Base-by-base conservation (phyloP, 139 green algal species). In the Chlorella sp. region DNA sequence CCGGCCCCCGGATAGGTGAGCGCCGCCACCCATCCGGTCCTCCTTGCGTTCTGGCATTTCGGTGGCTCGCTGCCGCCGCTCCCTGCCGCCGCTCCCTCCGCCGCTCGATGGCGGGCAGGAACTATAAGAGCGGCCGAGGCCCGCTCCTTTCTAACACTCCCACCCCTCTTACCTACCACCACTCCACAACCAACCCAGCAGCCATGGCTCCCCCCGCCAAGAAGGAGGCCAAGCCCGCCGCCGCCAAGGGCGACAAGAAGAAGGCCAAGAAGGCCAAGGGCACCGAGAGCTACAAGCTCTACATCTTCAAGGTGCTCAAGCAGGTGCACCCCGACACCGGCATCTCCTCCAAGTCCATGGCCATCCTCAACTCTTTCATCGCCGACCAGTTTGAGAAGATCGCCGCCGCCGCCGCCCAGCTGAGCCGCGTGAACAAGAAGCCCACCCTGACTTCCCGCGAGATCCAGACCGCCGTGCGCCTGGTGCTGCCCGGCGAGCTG, bases 301-400 rank as follows among this genome's bases (percentile, higher is more conserved):
- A 99, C 95, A 99, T 99, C 93, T 98, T 99, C 96, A 98, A 98
- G 95, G 97, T 99, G 81, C 92, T 96, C 57, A 98, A 98, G 95
- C 95, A 97, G 94, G 95, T 97, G 89, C 95, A 97, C 94, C 95
- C 95, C 75, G 95, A 97, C 94, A 97, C 95, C 88, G 95, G 95
- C 81, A 97, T 97, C 91, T 96, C 92, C 76, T 94, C 91, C 91
- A 97, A 97, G 94, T 95, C 95, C 77, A 97, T 97, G 93, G 92
- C 90, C 87, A 97, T 97, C 93, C 94, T 97, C 91, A 97, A 97
- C 95, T 97, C 95, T 24, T 97, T 97, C 93, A 94, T 95, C 81
- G 93, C 95, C 3, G 91, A 93, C 84, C 89, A 92, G 81, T 98
- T 98, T 91, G 96, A 98, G 90, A 97, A 97, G 93, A 97, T 98